These are phyloP conservation scores for Austroboletus festivus DNA, from an alignment of 768 basidiomycete species.

Conservation along the genomic window DNA sequence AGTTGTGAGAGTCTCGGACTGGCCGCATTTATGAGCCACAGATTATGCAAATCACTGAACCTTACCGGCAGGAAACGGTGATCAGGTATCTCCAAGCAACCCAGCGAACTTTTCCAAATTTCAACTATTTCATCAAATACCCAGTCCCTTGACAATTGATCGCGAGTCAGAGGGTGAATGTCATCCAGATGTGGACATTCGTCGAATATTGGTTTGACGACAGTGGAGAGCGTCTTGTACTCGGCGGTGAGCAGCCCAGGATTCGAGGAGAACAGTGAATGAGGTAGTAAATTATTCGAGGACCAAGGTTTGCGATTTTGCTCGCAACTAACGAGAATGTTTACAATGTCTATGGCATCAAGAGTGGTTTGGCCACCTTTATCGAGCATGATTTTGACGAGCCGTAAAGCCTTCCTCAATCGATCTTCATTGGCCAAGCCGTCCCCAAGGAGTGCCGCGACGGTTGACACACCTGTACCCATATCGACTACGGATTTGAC, in stretches of 20 bases:
- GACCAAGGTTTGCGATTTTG: slow-evolving; percentile 41
- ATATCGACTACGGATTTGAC: slow-evolving; percentile 54
- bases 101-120: slow-evolving; percentile 50
- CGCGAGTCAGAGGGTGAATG: slow-evolving; percentile 52
- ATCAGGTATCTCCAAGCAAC: slow-evolving; percentile 44
- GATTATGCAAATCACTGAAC: slow-evolving; percentile 3
- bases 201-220: slow-evolving; percentile 52
- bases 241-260: slow-evolving; percentile 57
- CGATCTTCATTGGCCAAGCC: slow-evolving; percentile 38
- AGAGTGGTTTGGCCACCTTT: slow-evolving; percentile 49
- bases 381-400: slow-evolving; percentile 56
- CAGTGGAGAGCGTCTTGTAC: slow-evolving; percentile 42
- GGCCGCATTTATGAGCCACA: slow-evolving; percentile 1
- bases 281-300: slow-evolving; percentile 46
- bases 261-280: slow-evolving; percentile 51
- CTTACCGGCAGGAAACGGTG: slow-evolving; percentile 50
- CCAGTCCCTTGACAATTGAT: slow-evolving; percentile 54
- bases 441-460: slow-evolving; percentile 52
- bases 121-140: slow-evolving; percentile 50
- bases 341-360: slow-evolving; percentile 54
- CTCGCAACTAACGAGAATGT: slow-evolving; percentile 38
- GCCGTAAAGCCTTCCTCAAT: slow-evolving; percentile 44
- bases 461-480: slow-evolving; percentile 53
- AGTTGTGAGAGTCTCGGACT: slow-evolving; percentile 48
- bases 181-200: slow-evolving; percentile 53